Conservation (phyloP, 1,139 yeast species). For the Candida tropicalis region DNA sequence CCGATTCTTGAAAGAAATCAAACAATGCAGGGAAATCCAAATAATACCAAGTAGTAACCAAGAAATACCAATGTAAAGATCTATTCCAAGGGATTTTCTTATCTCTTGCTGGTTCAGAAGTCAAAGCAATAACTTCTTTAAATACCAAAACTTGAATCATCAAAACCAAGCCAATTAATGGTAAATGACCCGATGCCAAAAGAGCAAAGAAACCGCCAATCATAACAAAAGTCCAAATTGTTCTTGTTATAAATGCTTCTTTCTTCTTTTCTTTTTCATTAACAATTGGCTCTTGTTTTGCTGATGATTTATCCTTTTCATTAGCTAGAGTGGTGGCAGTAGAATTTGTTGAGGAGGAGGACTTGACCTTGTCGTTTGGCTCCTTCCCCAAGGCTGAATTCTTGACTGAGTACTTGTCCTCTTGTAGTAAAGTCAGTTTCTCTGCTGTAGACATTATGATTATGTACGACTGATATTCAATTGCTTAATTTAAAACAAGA, state of each 20-base stretch:
- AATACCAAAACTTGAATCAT: slow-evolving; percentile 80
- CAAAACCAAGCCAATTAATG: slow-evolving; percentile 72
- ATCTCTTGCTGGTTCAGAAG: slow-evolving; percentile 81
- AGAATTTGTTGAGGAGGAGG: too few relatives aligned
- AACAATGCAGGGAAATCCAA: slow-evolving; percentile 86
- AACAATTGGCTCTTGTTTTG: slow-evolving; percentile 11
- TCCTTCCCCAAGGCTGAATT: neutral
- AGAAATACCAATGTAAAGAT: slow-evolving; percentile 87
- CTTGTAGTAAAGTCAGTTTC: neutral
- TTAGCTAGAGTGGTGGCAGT: neutral
- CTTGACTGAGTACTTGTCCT: neutral
- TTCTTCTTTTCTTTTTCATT: slow-evolving; percentile 60
- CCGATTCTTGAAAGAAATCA: slow-evolving; percentile 52
- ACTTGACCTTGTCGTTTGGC: too few relatives aligned
- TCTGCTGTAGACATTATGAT: neutral
- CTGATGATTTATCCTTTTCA: neutral
- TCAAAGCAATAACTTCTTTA: slow-evolving; percentile 87
- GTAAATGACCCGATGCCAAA: slow-evolving; percentile 85
- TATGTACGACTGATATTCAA: too few relatives aligned
- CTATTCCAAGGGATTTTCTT: slow-evolving; percentile 81
- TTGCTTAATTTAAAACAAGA: neutral
- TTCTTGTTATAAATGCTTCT: slow-evolving; percentile 82
- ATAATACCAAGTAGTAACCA: slow-evolving; percentile 81
- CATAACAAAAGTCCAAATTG: slow-evolving; percentile 96
- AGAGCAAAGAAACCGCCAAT: slow-evolving; percentile 70